These are phyloP conservation scores for Macaranga tanarius DNA, from an alignment of 441 rosid genomes.

Conservation along the genomic window DNA sequence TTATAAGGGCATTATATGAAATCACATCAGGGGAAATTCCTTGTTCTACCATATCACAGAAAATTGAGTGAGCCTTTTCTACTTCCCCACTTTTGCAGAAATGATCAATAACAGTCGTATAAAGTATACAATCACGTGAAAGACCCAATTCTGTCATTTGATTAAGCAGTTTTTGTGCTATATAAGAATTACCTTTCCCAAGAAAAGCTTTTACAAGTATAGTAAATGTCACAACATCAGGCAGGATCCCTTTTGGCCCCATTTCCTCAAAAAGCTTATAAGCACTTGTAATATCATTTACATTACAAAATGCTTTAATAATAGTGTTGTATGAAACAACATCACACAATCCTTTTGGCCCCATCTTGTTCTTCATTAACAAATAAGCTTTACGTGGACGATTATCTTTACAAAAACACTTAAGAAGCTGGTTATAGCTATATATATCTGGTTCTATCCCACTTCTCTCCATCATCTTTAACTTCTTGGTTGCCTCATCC, in stretches of 20 bases:
- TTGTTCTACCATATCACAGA: slow-evolving; percentile 71
- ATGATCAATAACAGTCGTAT: slow-evolving; percentile 72
- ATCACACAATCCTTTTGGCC: slow-evolving; percentile 64
- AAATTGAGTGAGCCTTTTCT: slow-evolving; percentile 54
- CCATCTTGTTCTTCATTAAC: slow-evolving; percentile 64
- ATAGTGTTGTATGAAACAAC: slow-evolving; percentile 82
- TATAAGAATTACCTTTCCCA: slow-evolving; percentile 51
- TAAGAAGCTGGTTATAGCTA: slow-evolving; percentile 80
- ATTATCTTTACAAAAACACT: slow-evolving; percentile 67
- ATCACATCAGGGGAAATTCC: slow-evolving; percentile 71
- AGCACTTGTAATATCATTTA: slow-evolving; percentile 45
- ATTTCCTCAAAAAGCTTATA: slow-evolving; percentile 70
- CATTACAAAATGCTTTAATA: slow-evolving; percentile 58
- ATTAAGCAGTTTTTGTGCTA: slow-evolving; percentile 66
- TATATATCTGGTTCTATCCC: slow-evolving; percentile 74
- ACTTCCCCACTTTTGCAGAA: slow-evolving; percentile 73
- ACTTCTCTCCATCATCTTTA: slow-evolving; percentile 63
- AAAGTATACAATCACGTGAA: slow-evolving; percentile 67
- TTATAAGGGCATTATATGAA: slow-evolving; percentile 76
- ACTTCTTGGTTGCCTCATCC: slow-evolving; percentile 63
- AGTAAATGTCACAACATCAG: slow-evolving; percentile 75
- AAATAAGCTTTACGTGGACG: slow-evolving; percentile 50
- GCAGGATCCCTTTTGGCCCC: slow-evolving; percentile 55
- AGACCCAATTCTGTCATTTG: slow-evolving; percentile 62
- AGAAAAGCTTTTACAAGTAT: slow-evolving; percentile 70